Percentiles rank a stretch among this genome's conserved stretches.
Conservation (phyloP, 2,329 filamentous ascomycete genomes). For the Leptosphaerulina australis region DNA sequence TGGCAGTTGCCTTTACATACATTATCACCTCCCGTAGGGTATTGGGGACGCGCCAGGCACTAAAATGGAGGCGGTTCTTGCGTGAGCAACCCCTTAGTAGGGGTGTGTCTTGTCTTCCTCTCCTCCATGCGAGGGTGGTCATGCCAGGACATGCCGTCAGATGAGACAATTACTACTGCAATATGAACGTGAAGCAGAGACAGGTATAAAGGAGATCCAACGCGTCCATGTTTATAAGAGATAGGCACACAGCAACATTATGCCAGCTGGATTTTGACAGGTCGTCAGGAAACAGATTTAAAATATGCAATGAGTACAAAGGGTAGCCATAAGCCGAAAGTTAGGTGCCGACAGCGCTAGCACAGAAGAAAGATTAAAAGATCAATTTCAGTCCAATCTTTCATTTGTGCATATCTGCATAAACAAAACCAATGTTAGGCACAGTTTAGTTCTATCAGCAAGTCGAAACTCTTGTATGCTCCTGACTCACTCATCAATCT, state of each 20-base stretch:
- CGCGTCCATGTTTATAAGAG: slow-evolving; percentile 42
- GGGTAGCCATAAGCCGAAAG: slow-evolving; percentile 58
- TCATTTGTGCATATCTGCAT: slow-evolving; percentile 43
- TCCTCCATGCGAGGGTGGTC: too few species aligned
- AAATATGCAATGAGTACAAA: slow-evolving; percentile 48
- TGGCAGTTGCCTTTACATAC: too few species aligned
- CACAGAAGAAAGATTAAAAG: slow-evolving; percentile 56
- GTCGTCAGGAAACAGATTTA: slow-evolving; percentile 37
- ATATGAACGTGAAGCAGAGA: slow-evolving; percentile 47
- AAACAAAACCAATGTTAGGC: slow-evolving; percentile 44
- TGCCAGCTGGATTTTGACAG: slow-evolving; percentile 41
- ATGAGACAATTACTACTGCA: slow-evolving; percentile 42
- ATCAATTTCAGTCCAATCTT: slow-evolving; percentile 54
- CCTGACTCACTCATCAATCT: background rate
- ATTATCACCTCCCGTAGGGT: too few species aligned
- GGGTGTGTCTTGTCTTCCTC: too few species aligned
- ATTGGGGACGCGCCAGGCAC: too few species aligned
- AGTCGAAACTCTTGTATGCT: background rate
- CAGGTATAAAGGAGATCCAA: slow-evolving; percentile 44
- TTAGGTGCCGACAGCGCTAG: slow-evolving; percentile 54
- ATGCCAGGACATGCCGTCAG: slow-evolving; percentile 44
- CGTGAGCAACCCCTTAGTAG: too few species aligned
- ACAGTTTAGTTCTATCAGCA: slow-evolving; percentile 38
- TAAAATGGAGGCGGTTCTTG: too few species aligned
- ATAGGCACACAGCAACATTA: slow-evolving; percentile 38